Evolutionary conservation across 2,329 filamentous ascomycete genomes (phyloP), one percentile per base, ranked within the genome.

Genomic region (Lachnellula cervina): DNA sequence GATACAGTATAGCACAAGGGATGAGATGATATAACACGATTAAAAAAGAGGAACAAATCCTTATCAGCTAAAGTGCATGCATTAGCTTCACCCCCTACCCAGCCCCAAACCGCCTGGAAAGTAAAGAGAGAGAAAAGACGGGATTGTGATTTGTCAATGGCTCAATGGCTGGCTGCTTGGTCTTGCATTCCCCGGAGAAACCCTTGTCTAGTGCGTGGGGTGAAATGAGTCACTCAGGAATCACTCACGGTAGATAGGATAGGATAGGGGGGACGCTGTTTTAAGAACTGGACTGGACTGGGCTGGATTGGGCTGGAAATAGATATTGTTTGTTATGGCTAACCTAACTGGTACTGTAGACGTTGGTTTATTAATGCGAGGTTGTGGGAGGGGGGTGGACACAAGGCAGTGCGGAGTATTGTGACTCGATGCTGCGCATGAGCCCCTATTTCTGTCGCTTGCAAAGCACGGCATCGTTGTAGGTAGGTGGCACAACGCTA

Each of bases 91-190:
- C n/a, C 40, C 21, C 17, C 42, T 5, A 13, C 47, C 35, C 13
- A 28, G 13, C 17, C 40, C n/a, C n/a, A 32, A 28, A 7, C 17
- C 35, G 14, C 7, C n/a, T 23, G 5, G 21, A 19, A 46, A 37
- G n/a, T 25, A 44, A 40, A 46, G 23, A 17, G 9, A 25, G 14
- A 34, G 9, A 52, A 43, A 16, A 38, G 19, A 37, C 28, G 35
- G 17, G 11, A 19, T 19, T 23, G 35, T 61, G 57, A 55, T 62
- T 62, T 45, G 60, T 59, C 60, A 62, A 61, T 63, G 50, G 56
- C 45, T 37, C 13, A 21, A 21, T 45, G 45, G 43, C 21, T 50
- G 25, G 13, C 32, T 32, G 9, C n/a, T 42, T 25, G 14, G 14
- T 23, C 21, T 23, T 23, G 21, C 40, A 23, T 42, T 32, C 23